A percentile compares a stretch with the other conserved stretches of the same genome.
phyloP scores from a whole-genome alignment of 345 rosid species.

The Dipteronia dyeriana region DNA sequence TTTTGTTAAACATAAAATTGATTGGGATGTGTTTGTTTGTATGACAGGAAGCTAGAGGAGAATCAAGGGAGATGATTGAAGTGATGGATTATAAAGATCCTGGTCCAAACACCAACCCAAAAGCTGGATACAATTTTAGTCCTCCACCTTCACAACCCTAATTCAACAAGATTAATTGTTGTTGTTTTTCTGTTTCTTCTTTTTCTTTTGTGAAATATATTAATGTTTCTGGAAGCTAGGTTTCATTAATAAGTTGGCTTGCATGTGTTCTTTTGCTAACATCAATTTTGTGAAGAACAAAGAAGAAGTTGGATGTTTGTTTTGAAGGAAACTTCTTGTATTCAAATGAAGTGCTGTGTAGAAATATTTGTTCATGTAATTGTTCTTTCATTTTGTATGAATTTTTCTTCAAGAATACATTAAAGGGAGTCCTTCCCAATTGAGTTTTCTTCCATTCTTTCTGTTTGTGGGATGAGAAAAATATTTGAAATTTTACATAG shows the following conservation, averaged over 20 bases:
- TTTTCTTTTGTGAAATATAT: not conserved
- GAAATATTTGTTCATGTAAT: constrained; percentile 1
- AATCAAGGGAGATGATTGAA: constrained; percentile 38
- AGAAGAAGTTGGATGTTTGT: not conserved
- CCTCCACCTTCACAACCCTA: constrained; percentile 44
- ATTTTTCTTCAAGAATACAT: no score
- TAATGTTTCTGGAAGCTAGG: no score
- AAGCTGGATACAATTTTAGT: constrained; percentile 31
- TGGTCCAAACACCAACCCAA: constrained; percentile 50
- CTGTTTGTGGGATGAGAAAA: no score
- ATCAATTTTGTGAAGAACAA: not conserved
- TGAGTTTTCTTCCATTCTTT: no score
- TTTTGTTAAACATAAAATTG: not conserved
- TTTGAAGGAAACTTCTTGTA: not conserved
- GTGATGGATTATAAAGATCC: constrained; percentile 51
- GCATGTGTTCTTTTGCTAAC: constrained; percentile 3
- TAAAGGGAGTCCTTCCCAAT: not conserved
- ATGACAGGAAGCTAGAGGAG: constrained; percentile 37
- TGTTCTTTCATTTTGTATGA: not conserved
- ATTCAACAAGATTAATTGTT: not conserved
- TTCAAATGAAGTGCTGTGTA: not conserved
- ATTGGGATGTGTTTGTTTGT: constrained; percentile 15
- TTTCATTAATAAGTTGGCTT: no score
- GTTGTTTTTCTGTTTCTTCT: not conserved
- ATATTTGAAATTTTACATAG: no score